A percentile compares a stretch with the other conserved stretches of the same genome.
phyloP scores from a whole-genome alignment of 129 eudicot genomes.

The Gnaphalium uliginosum region DNA sequence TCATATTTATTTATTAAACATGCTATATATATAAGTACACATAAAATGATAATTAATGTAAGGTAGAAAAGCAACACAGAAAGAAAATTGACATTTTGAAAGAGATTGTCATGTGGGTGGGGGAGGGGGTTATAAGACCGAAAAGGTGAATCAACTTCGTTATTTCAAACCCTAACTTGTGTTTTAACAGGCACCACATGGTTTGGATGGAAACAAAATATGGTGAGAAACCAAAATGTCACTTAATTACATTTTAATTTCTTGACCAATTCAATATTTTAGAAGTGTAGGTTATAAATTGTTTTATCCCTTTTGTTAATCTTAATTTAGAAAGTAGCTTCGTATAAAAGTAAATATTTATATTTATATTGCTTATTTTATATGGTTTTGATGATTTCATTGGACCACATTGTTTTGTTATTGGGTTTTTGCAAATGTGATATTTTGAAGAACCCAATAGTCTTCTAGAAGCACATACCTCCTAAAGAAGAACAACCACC shows the following conservation, averaged over 20 bases:
- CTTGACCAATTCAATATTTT: neutral
- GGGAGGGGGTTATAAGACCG: slow-evolving; percentile 1
- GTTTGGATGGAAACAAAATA: slow-evolving; percentile 32
- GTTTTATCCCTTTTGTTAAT: neutral
- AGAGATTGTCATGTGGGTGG: slow-evolving; percentile 27
- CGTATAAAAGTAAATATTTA: too few relatives aligned
- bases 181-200: slow-evolving; percentile 57
- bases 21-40: too few relatives aligned
- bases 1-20: too few relatives aligned
- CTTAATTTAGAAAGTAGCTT: neutral
- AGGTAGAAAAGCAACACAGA: slow-evolving; percentile 3
- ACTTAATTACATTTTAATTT: slow-evolving; percentile 24
- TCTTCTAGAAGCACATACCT: slow-evolving; percentile 44
- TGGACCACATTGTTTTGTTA: neutral
- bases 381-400: too few relatives aligned
- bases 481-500: slow-evolving; percentile 28
- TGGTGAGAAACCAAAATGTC: slow-evolving; percentile 47
- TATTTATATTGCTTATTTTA: neutral
- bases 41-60: neutral
- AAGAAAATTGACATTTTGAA: slow-evolving; percentile 21
- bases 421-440: neutral
- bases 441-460: slow-evolving; percentile 24
- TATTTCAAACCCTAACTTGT: slow-evolving; percentile 40
- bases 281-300: neutral
- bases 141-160: slow-evolving; percentile 35